Percentiles rank a stretch among this genome's conserved stretches.
These are phyloP conservation scores for Sonneratia alba DNA, from an alignment of 345 rosid species.

Conservation along the genomic window DNA sequence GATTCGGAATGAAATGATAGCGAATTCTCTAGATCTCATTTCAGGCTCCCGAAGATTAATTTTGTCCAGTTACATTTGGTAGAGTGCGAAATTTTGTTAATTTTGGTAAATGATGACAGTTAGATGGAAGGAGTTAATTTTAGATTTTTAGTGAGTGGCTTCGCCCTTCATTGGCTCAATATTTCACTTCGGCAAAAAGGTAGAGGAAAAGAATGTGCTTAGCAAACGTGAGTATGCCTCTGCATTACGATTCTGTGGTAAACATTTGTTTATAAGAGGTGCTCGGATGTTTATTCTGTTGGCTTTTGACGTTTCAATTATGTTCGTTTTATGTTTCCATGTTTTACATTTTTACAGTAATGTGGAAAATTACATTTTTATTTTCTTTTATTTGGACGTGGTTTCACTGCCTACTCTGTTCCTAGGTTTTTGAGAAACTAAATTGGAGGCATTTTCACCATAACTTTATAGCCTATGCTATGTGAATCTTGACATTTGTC, in stretches of 20 bases:
- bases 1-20: background rate
- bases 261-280: background rate
- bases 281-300: background rate
- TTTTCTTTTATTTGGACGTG: background rate
- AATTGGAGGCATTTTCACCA: background rate
- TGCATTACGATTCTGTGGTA: background rate
- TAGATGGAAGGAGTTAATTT: background rate
- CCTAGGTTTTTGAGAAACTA: background rate
- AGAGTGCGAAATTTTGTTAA: background rate
- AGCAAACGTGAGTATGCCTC: background rate
- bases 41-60: background rate
- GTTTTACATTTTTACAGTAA: background rate
- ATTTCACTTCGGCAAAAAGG: background rate
- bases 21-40: background rate
- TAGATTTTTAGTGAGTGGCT: background rate
- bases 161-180: background rate
- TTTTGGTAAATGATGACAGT: background rate
- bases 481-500: background rate
- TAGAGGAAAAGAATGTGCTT: background rate
- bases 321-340: background rate
- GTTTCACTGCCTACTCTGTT: too few relatives aligned
- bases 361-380: background rate
- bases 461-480: background rate
- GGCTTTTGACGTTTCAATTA: background rate
- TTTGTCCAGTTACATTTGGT: background rate